These are phyloP conservation scores for Mortierella hygrophila DNA, from an alignment of 192 early-diverging fungal genomes.

Conservation along the genomic window DNA sequence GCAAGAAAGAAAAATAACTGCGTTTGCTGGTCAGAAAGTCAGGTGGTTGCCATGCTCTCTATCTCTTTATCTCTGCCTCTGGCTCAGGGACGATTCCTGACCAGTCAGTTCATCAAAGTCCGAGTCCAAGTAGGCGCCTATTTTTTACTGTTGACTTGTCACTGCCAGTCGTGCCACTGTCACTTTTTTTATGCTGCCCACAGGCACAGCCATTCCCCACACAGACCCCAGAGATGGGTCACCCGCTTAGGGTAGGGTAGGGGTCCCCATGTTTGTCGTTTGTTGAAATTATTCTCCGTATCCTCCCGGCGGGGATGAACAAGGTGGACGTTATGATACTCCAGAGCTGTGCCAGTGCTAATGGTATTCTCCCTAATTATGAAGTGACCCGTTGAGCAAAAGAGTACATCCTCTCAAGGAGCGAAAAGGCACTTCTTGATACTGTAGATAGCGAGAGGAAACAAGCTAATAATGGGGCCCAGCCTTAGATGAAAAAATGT, in stretches of 20 bases:
- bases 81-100: background rate
- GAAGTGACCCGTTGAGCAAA: background rate
- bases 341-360: background rate
- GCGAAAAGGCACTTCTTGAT: background rate
- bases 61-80: background rate
- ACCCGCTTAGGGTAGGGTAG: too few species aligned
- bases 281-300: constrained; percentile 1
- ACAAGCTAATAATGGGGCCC: background rate
- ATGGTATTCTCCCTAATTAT: background rate
- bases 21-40: background rate
- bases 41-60: background rate
- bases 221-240: too few species aligned
- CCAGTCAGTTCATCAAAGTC: background rate
- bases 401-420: background rate
- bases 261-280: background rate
- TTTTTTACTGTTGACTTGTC: background rate
- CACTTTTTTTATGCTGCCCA: background rate
- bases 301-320: background rate
- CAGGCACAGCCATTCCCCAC: background rate
- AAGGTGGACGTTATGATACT: background rate
- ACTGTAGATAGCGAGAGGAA: background rate
- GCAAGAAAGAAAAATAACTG: background rate
- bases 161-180: background rate
- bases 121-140: background rate
- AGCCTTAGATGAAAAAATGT: background rate